phyloP scores from a whole-genome alignment of 2,329 filamentous ascomycete species.

The Rutstroemia sp. region DNA sequence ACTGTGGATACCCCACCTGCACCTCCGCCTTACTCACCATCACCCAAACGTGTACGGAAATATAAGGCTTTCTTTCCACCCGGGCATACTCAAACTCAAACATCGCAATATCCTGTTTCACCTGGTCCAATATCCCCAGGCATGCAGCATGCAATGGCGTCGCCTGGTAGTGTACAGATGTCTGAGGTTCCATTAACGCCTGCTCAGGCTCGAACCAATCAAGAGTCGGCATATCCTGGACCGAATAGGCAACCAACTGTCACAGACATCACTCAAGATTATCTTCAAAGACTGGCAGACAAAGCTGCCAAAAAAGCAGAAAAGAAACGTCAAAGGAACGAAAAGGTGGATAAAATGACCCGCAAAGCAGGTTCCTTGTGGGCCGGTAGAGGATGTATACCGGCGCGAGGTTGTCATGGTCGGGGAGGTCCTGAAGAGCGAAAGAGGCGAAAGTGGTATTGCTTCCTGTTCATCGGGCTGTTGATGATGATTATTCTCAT shows the following conservation, averaged over 20 bases:
- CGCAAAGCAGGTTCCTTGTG: conserved; percentile 53
- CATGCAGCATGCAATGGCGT: conserved; percentile 53
- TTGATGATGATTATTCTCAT: conserved; percentile 49
- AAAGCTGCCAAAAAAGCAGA: conserved; percentile 25
- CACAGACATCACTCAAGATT: conserved; percentile 9
- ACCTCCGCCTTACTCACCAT: conserved; percentile 28
- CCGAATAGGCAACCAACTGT: conserved; percentile 16
- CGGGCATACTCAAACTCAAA: conserved; percentile 42
- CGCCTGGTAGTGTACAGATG: conserved; percentile 53
- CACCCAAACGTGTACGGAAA: conserved; percentile 24
- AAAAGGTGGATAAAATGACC: conserved; percentile 58
- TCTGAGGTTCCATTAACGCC: conserved; percentile 50
- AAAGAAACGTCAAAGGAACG: conserved; percentile 44
- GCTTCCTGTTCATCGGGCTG: conserved; percentile 43
- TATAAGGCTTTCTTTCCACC: conserved; percentile 54
- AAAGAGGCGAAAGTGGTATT: conserved; percentile 52
- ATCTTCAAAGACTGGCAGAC: conserved; percentile 5
- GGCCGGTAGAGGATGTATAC: conserved; percentile 58
- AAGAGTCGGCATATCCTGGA: conserved; percentile 27
- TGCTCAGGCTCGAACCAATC: conserved; percentile 22
- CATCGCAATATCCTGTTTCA: conserved; percentile 47
- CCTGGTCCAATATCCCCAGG: conserved; percentile 57
- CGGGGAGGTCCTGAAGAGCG: conserved; percentile 55
- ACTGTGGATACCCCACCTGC: conserved; percentile 9
- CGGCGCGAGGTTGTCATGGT: conserved; percentile 57